phyloP scores from a whole-genome alignment of 352 stramenopile species.

The Globisporangium paddicum region DNA sequence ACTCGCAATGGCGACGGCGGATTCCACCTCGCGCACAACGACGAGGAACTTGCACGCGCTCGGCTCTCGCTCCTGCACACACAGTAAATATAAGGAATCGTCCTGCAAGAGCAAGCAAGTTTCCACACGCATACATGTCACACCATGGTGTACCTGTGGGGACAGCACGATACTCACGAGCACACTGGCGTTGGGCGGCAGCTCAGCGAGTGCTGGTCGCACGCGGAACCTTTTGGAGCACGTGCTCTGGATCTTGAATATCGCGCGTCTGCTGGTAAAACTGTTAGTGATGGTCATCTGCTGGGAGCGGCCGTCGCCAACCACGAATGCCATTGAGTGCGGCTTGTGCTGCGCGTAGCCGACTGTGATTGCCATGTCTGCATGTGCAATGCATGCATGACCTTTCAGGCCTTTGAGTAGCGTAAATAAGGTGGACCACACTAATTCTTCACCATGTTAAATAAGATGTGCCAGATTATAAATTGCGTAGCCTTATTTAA shows the following conservation, averaged over 20 bases:
- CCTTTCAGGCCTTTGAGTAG: background rate
- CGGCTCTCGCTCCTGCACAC: constrained; percentile 17
- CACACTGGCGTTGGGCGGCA: constrained; percentile 2
- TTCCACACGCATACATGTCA: too few relatives aligned
- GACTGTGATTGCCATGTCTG: background rate
- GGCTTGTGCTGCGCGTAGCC: constrained; percentile 10
- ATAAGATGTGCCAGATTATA: too few relatives aligned
- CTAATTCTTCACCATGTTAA: too few relatives aligned
- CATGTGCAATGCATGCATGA: background rate
- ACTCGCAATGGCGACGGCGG: background rate
- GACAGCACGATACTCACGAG: constrained; percentile 26
- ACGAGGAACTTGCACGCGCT: constrained; percentile 37
- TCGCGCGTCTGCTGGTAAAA: constrained; percentile 7
- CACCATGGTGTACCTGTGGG: too few relatives aligned
- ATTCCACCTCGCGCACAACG: constrained; percentile 2
- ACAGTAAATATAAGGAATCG: background rate
- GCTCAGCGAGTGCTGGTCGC: constrained; percentile 19
- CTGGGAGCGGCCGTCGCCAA: constrained; percentile 11
- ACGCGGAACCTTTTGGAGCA: constrained; percentile 32
- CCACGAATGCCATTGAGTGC: constrained; percentile 10
- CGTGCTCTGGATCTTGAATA: constrained; percentile 50
- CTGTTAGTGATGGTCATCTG: constrained; percentile 11
- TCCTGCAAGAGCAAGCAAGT: too few relatives aligned
- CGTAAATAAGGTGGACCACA: background rate
- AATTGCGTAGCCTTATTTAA: too few relatives aligned